Evolutionary conservation across 1,139 yeast genomes (phyloP).

Genomic region (Lodderomyces pseudojiufengensis): DNA sequence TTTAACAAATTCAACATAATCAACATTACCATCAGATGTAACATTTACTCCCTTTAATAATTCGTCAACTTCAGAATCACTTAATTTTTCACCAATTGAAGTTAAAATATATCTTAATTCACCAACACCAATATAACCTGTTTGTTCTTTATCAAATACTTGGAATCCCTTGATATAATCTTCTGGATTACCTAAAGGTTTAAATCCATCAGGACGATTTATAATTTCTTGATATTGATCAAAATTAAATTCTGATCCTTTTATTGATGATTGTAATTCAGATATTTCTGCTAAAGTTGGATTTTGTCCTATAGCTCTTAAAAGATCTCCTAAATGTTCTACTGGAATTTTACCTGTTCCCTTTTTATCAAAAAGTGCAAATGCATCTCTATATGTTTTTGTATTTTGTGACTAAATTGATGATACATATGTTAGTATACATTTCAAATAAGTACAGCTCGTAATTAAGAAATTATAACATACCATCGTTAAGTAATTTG

Average conservation of each 20-base stretch:
- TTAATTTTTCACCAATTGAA: conserved; percentile 86
- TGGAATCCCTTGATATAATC: conserved; percentile 97
- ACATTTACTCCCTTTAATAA: conserved; percentile 92
- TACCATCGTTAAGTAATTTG: not conserved
- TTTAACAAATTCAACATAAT: conserved; percentile 92
- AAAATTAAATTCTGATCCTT: conserved; percentile 56
- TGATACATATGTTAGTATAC: conserved; percentile 5
- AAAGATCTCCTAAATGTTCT: conserved; percentile 84
- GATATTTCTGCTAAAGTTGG: conserved; percentile 90
- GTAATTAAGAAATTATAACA: too few species aligned
- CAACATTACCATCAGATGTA: conserved; percentile 90
- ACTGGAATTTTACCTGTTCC: conserved; percentile 93
- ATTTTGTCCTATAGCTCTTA: conserved; percentile 97
- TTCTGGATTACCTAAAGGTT: conserved; percentile 88
- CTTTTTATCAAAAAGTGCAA: conserved; percentile 93
- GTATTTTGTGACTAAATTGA: conserved; percentile 43
- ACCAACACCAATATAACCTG: conserved; percentile 96
- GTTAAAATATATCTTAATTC: conserved; percentile 92
- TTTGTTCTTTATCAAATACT: conserved; percentile 92
- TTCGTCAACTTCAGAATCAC: conserved; percentile 92
- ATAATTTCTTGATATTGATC: conserved; percentile 76
- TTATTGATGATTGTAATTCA: conserved; percentile 56
- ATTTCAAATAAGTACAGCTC: too few species aligned
- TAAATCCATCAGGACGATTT: conserved; percentile 87
- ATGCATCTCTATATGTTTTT: conserved; percentile 92